phyloP scores from a whole-genome alignment of 768 basidiomycete genomes.

The Gloeophyllum trabeum region DNA sequence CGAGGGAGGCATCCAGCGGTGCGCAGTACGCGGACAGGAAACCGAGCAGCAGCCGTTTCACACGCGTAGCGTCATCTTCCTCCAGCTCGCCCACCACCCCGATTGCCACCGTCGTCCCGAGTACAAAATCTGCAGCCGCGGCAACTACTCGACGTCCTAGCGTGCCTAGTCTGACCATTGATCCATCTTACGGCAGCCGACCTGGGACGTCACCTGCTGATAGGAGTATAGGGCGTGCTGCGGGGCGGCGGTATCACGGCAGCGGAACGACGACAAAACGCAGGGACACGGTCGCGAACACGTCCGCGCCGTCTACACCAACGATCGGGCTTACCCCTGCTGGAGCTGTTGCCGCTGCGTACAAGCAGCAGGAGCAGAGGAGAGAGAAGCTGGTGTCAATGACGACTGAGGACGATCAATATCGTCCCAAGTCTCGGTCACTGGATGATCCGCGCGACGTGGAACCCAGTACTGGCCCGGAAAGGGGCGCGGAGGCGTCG shows the following conservation, averaged over 20 bases:
- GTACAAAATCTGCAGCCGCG: no score
- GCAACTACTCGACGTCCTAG: background rate
- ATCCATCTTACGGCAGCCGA: background rate
- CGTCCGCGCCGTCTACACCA: background rate
- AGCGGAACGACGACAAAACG: background rate
- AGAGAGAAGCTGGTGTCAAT: constrained; percentile 18
- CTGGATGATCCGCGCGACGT: constrained; percentile 10
- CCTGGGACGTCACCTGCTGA: background rate
- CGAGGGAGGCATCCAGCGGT: no score
- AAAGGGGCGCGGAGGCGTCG: constrained; percentile 9
- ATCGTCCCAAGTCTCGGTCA: no score
- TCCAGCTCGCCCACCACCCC: no score
- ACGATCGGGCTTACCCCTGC: background rate
- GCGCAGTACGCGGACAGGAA: no score
- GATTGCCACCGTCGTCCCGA: no score
- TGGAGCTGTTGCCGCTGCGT: constrained; percentile 32
- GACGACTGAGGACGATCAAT: no score
- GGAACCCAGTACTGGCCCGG: constrained; percentile 4
- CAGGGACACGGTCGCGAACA: background rate
- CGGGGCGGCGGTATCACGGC: background rate
- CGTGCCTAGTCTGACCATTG: background rate
- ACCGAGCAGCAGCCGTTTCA: no score
- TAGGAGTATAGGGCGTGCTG: no score
- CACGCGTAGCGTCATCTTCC: no score
- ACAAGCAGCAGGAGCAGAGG: constrained; percentile 30